phyloP scores from a whole-genome alignment of 352 stramenopile genomes.

The Pythium sukuiense region DNA sequence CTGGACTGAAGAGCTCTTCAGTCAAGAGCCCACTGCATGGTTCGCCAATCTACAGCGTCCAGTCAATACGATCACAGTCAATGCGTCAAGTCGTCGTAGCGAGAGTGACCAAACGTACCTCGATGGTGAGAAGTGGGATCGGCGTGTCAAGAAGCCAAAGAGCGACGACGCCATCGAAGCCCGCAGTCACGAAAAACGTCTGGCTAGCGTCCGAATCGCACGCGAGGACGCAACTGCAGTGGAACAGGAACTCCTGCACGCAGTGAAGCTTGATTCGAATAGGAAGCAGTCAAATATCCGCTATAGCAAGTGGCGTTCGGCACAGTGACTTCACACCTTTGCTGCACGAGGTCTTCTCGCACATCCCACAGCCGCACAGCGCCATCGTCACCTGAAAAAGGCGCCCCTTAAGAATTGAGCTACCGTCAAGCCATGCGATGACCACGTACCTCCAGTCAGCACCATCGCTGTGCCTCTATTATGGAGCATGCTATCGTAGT shows the following conservation, averaged over 20 bases:
- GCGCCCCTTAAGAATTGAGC: not conserved
- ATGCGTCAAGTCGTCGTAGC: not conserved
- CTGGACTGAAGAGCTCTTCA: no score
- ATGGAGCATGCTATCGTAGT: conserved; percentile 6
- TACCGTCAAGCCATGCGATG: no score
- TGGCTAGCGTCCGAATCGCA: conserved; percentile 61
- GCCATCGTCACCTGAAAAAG: conserved; percentile 15
- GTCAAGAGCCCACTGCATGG: conserved; percentile 16
- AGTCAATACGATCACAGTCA: not conserved
- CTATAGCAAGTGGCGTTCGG: no score
- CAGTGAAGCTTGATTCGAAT: conserved; percentile 6
- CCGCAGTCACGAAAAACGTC: conserved; percentile 31
- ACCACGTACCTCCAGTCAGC: conserved; percentile 14
- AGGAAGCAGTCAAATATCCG: not conserved
- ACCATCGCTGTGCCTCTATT: conserved; percentile 2
- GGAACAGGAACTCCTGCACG: conserved; percentile 13
- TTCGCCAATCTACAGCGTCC: conserved; percentile 2
- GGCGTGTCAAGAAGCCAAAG: conserved; percentile 24
- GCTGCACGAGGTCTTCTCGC: not conserved
- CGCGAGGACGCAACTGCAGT: conserved; percentile 35
- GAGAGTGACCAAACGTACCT: conserved; percentile 1
- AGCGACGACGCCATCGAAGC: conserved; percentile 42
- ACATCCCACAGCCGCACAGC: conserved; percentile 20
- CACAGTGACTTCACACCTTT: no score
- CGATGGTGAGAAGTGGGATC: conserved; percentile 20